Evolutionary conservation across 2,329 filamentous ascomycete genomes (phyloP).

Genomic region (Pseudocercospora crystallina): DNA sequence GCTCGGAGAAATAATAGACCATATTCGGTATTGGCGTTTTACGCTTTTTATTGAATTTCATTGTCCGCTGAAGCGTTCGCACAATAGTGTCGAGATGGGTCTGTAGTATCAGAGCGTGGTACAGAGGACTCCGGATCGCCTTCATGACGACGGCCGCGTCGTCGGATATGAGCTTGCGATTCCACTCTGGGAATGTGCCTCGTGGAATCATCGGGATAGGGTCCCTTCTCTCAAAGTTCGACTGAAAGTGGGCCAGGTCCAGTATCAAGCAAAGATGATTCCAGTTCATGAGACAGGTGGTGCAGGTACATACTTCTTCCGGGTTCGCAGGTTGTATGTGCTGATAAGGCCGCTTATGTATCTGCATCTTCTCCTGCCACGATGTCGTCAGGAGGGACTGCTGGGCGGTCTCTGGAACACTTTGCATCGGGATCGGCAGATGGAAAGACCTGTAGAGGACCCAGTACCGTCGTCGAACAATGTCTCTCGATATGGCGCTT

Average conservation of each 20-base stretch:
- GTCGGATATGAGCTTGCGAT: constrained; percentile 44
- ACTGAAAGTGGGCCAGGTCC: constrained; percentile 60
- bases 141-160: constrained; percentile 48
- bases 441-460: constrained; percentile 54
- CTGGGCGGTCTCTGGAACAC: constrained; percentile 26
- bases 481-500: constrained; percentile 42
- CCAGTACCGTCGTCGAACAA: constrained; percentile 51
- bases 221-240: constrained; percentile 50
- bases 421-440: constrained; percentile 50
- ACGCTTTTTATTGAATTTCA: constrained; percentile 9
- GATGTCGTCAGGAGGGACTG: constrained; percentile 41
- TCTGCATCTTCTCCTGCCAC: constrained; percentile 45
- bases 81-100: constrained; percentile 50
- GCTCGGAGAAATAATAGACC: constrained; percentile 48
- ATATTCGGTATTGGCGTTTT: constrained; percentile 14
- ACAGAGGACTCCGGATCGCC: constrained; percentile 50
- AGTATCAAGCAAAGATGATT: constrained; percentile 55
- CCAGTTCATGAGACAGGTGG: constrained; percentile 59
- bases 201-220: constrained; percentile 55
- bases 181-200: constrained; percentile 53
- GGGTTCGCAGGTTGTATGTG: constrained; percentile 52
- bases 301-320: constrained; percentile 55
- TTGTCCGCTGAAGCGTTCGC: constrained; percentile 45
- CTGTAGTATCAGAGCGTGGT: constrained; percentile 53
- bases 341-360: constrained; percentile 54